A percentile compares a stretch with the other conserved stretches of the same genome.
Evolutionary conservation across 192 early-diverging fungal species (phyloP).

Genomic region (Geranomyces variabilis): DNA sequence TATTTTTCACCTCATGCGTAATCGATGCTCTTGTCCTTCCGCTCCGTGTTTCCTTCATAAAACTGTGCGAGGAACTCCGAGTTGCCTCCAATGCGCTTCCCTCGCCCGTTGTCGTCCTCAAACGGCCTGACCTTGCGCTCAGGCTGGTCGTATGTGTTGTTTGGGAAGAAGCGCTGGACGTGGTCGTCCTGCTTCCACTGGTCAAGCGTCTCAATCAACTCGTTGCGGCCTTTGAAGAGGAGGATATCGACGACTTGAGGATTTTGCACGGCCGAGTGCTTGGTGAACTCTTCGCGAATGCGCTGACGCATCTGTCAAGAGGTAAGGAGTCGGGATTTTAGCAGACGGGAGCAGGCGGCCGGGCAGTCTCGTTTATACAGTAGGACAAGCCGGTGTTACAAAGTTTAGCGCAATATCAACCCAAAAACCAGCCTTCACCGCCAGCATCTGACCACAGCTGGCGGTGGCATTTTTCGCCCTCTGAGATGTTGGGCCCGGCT

Average conservation of each 20-base stretch:
- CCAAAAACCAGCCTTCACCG: no score
- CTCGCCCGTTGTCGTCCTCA: constrained; percentile 62
- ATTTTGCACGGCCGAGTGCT: constrained; percentile 78
- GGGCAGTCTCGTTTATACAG: no score
- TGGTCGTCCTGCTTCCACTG: constrained; percentile 92
- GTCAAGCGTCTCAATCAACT: constrained; percentile 88
- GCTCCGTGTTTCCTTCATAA: constrained; percentile 32
- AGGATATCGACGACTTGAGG: constrained; percentile 78
- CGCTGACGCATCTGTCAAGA: constrained; percentile 67
- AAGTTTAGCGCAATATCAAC: no score
- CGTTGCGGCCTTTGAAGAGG: constrained; percentile 83
- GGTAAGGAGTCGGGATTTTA: no score
- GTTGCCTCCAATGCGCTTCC: constrained; percentile 6
- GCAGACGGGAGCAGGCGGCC: no score
- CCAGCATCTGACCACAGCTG: no score
- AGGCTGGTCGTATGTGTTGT: constrained; percentile 62
- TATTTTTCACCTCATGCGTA: constrained; percentile 16
- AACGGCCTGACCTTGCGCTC: constrained; percentile 71
- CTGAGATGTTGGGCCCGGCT: no score
- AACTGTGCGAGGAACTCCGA: constrained; percentile 56
- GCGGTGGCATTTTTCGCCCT: no score
- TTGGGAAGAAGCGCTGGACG: constrained; percentile 83
- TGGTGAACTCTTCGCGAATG: constrained; percentile 89
- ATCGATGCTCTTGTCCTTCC: constrained; percentile 5
- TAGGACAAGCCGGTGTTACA: not conserved